phyloP scores from a whole-genome alignment of 2,329 filamentous ascomycete genomes.

The Aspergillus sp. region DNA sequence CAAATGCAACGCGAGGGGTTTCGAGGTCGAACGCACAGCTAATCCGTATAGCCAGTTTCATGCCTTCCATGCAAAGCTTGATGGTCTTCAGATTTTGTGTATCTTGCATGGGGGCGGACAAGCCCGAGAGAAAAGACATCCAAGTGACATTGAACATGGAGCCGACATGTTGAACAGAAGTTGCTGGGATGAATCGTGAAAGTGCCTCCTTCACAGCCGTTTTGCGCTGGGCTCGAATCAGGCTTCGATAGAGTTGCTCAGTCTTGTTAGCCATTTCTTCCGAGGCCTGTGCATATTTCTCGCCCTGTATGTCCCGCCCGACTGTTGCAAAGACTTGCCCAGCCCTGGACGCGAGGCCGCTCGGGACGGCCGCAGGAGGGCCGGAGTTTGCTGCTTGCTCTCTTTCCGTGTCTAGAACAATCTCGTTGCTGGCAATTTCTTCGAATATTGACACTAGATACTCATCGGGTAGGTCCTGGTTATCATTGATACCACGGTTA shows the following conservation, averaged over 20 bases:
- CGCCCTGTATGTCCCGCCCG: constrained; percentile 84
- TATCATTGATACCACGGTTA: constrained; percentile 97
- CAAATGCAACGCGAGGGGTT: constrained; percentile 92
- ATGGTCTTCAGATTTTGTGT: constrained; percentile 91
- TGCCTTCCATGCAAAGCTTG: constrained; percentile 88
- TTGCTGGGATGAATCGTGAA: constrained; percentile 82
- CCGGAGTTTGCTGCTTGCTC: constrained; percentile 83
- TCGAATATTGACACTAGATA: constrained; percentile 89
- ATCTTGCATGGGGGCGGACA: constrained; percentile 91
- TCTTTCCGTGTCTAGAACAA: constrained; percentile 88
- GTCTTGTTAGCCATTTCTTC: constrained; percentile 85
- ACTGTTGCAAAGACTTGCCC: constrained; percentile 89
- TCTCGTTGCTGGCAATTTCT: constrained; percentile 87
- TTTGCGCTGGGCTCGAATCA: constrained; percentile 84
- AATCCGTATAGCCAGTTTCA: constrained; percentile 90
- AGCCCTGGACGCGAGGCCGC: constrained; percentile 76
- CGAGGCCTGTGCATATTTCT: constrained; percentile 91
- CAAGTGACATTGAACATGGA: constrained; percentile 99
- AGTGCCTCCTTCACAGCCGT: constrained; percentile 69
- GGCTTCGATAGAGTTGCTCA: constrained; percentile 85
- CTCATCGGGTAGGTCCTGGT: constrained; percentile 86
- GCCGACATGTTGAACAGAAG: constrained; percentile 90
- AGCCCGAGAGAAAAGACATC: constrained; percentile 97
- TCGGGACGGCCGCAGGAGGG: constrained; percentile 56
- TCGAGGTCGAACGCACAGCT: constrained; percentile 90